Base-by-base conservation (phyloP, 495 filamentous ascomycete genomes). In the Xylaria grammica region DNA sequence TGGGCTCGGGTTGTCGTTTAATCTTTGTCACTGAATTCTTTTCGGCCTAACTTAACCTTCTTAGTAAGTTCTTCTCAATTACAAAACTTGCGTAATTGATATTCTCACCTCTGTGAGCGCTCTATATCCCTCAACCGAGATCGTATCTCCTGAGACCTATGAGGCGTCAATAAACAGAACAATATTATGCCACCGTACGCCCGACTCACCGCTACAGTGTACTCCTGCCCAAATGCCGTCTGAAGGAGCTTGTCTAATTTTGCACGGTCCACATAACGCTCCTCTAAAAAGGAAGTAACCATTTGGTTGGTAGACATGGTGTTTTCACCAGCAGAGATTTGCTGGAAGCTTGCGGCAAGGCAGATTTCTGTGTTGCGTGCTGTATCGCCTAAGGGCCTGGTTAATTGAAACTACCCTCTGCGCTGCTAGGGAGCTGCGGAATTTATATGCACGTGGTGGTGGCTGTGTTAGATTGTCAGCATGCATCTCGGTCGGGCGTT, bases 21-120 rank as follows among this genome's bases (percentile, higher is more conserved):
- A 22, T 24, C 44, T 6, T 4, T 20, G 19, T 22, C 20, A 48
- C 44, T 48, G 44, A 48, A 7, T 48, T 24, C 44, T 4, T 22
- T 8, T 48, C 44, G 19, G 19, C 44, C 44, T 48, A 24, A 6
- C 20, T 5, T 4, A 4, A 48, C 44, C 19, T 1, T n/a, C n/a
- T 48, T 48, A 48, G 44, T 48, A 20, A 24, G 24, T 7, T 5
- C 19, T 48, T 8, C 10, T 24, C n/a, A 5, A 5, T 24, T 4
- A 22, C 15, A 22, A 8, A 7, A 0, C 19, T 52, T n/a, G 2
- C 2, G 29, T 11, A 26, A 42, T 29, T 40, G 45, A 52, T 42
- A 42, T 38, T 53, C 49, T 62, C 27, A 53, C 60, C 60, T 62
- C 46, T 42, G 60, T 62, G 22, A 62, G 60, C 32, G 38, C 60